Evolutionary conservation across 768 basidiomycete species (phyloP), one percentile per base, ranked within the genome.

Genomic region (Lactarius sanguifluus): DNA sequence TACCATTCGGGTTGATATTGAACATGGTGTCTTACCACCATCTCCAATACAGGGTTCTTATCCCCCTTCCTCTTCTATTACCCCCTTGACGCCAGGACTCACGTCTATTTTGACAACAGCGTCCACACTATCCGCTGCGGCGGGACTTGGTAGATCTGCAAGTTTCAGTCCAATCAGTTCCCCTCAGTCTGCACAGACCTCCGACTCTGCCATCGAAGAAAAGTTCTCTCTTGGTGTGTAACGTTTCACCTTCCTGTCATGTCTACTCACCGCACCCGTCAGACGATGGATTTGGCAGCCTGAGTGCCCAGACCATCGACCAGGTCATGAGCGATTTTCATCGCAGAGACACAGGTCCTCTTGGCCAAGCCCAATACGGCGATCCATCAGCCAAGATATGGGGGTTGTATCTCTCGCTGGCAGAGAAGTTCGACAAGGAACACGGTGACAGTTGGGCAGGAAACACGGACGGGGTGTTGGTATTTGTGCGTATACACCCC

Each of bases 391-490:
- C 59, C 28, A 69, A 65, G 45, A 64, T 70, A 1, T 70, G 62
- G 69, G 56, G 59, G 7, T 25, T 70, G 32, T 69, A 69, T 57
- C 58, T 68, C 40, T 52, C 58, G 25, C 58, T 45, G 40, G 63
- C 59, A 30, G 61, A 60, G 54, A 69, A 62, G 52, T 38, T 55
- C 40, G 68, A 69, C 68, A 69, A 45, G 28, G 68, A 54, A 6
- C 57, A 69, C 25, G 57, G 59, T 18, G 68, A 69, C 16, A 69
- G 61, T 25, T 69, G 68, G 68, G 60, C 67, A 32, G 66, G 66
- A 41, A 68, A 69, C 59, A 63, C 47, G n/a, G 68, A 69, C 3
- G 68, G 68, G 38, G 62, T 69, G 1, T 28, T 69, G 30, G 62
- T 69, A 30, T 69, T 70, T 43, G 63, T 69, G 34, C 55, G 68